These are phyloP conservation scores for Scedosporium aurantiacum DNA, from an alignment of 2,329 filamentous ascomycete species.

Conservation along the genomic window DNA sequence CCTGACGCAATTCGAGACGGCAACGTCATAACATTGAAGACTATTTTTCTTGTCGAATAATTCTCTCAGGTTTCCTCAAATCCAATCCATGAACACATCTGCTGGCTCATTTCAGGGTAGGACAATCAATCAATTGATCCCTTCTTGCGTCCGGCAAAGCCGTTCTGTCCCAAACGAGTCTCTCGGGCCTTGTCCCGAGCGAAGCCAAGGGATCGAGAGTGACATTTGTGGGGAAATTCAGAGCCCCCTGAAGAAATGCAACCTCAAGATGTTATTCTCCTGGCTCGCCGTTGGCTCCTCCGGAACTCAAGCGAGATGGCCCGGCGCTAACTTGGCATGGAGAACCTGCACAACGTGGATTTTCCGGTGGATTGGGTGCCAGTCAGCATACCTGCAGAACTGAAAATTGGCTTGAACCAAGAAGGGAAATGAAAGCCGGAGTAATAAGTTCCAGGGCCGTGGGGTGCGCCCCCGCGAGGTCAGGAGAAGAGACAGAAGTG, in stretches of 20 bases:
- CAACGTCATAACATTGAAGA: not conserved
- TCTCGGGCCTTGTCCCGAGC: slow-evolving; percentile 3
- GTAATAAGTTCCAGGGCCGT: not conserved
- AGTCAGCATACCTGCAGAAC: not conserved
- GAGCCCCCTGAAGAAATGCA: not conserved
- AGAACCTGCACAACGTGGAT: not conserved
- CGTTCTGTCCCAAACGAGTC: not conserved
- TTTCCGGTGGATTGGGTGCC: not conserved
- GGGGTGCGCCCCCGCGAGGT: not conserved
- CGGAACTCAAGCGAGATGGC: not conserved
- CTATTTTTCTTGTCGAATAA: not conserved
- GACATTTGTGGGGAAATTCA: slow-evolving; percentile 6
- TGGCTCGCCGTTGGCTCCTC: not conserved
- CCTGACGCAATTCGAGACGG: no score
- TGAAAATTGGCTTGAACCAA: not conserved
- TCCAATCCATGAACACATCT: not conserved
- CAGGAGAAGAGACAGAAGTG: not conserved
- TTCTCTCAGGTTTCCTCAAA: not conserved
- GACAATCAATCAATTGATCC: not conserved
- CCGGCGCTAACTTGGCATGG: not conserved
- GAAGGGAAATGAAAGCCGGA: not conserved
- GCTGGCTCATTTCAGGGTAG: not conserved
- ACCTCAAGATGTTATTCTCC: not conserved
- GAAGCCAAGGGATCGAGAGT: not conserved
- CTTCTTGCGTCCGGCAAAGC: not conserved